Evolutionary conservation across 2,329 filamentous ascomycete genomes (phyloP).

Genomic region (Sporothrix pseudoabietina): DNA sequence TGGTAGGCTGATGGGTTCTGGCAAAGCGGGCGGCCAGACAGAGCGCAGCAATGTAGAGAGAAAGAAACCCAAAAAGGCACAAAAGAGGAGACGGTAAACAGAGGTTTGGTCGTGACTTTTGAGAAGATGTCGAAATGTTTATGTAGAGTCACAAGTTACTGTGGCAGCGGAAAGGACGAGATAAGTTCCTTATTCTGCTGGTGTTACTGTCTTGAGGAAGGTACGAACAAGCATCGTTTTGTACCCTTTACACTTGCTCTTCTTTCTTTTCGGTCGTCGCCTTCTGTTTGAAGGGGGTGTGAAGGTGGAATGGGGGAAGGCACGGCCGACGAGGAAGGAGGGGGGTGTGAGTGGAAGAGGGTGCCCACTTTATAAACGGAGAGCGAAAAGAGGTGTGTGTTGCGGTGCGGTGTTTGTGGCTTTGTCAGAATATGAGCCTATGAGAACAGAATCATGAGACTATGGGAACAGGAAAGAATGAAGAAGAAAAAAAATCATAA

Average conservation of each 20-base stretch:
- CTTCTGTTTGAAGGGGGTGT: neutral
- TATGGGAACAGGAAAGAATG: neutral
- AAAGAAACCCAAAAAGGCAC: neutral
- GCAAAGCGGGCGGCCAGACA: neutral
- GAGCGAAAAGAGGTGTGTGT: constrained; percentile 3
- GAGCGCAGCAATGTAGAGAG: neutral
- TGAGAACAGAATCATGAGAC: neutral
- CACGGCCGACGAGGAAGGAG: constrained; percentile 19
- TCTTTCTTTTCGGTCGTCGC: neutral
- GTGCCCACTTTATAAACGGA: constrained; percentile 21
- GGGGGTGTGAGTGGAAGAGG: constrained; percentile 21
- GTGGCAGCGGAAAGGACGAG: constrained; percentile 20
- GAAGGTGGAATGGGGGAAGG: neutral
- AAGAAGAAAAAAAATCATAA: neutral
- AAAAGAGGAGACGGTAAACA: neutral
- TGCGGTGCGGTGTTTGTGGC: neutral
- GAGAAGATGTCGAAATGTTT: constrained; percentile 11
- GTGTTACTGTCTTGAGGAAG: constrained; percentile 7
- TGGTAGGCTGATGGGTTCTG: constrained; percentile 19
- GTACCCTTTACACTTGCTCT: neutral
- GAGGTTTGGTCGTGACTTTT: neutral
- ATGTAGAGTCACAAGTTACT: constrained; percentile 23
- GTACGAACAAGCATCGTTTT: neutral
- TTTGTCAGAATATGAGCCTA: neutral
- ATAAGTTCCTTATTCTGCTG: neutral